Base-by-base conservation (phyloP, 768 basidiomycete species). In the Kwoniella shandongensis region DNA sequence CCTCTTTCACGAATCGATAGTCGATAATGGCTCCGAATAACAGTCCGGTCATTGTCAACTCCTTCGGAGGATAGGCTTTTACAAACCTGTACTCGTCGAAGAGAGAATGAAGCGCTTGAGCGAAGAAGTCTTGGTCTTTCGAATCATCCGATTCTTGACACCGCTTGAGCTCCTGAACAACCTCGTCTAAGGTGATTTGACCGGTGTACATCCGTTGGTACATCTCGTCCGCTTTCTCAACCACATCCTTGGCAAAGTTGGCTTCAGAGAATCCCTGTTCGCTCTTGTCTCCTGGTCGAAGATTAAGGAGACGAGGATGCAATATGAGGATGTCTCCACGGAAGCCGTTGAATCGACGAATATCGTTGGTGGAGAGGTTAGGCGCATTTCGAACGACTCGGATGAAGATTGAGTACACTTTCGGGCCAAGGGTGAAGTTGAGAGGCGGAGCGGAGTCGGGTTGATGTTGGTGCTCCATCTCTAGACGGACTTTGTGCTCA, bases 61-160 rank as follows among this genome's bases (percentile, higher is more conserved):
- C 92, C 63, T 92, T 88, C 36, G 88, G 82, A 23, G 96, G 96
- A 78, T 88, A 96, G 38, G 88, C 88, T 73, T 94, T 91, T 84
- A 98, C 96, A 81, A 97, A 99, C 72, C 92, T 93, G 85, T 96
- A 96, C 79, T 99, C 96, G 84, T 98, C 96, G 78, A 99, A 97
- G 41, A 99, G 84, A 81, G 96, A 94, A 80, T 97, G 93, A 48
- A 99, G 86, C 86, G 96, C 96, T 84, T 92, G 97, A n/a, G 92
- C 96, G 74, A 97, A 97, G 61, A 96, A 85, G 78, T 98, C 91
- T 74, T 94, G 91, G 66, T 97, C 92, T 54, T 86, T 85, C 42
- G 86, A 78, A 65, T 87, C 89, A 29, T 83, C 81, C 27, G 92
- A 93, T 47, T 83, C 84, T 73, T 93, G 91, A 80, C 86, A 84